phyloP scores from a whole-genome alignment of 768 basidiomycete genomes.

The Hemileccinum rubropunctum region DNA sequence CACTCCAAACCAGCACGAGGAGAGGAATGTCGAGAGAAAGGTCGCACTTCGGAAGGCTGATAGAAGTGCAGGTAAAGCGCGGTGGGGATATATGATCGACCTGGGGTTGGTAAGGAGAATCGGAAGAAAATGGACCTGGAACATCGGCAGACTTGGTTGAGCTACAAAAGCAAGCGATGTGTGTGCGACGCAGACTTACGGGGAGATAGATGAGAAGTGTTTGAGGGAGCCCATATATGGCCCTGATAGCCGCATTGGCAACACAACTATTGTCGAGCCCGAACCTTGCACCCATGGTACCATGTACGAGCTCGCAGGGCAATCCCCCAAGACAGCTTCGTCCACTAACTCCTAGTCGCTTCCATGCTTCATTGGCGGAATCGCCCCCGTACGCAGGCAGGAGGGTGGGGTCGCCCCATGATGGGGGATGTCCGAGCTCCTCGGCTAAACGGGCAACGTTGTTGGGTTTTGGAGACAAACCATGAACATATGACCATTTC shows the following conservation, averaged over 20 bases:
- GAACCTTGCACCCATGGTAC: constrained; percentile 43
- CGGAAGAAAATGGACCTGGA: constrained; percentile 69
- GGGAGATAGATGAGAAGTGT: constrained; percentile 69
- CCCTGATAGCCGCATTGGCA: constrained; percentile 55
- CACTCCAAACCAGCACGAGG: constrained; percentile 66
- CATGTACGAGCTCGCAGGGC: constrained; percentile 76
- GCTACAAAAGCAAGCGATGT: neutral
- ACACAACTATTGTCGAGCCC: constrained; percentile 56
- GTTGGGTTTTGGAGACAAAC: constrained; percentile 37
- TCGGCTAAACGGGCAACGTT: constrained; percentile 46
- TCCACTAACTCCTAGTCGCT: constrained; percentile 48
- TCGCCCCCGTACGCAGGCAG: constrained; percentile 65
- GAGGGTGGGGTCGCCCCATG: constrained; percentile 60
- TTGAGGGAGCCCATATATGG: constrained; percentile 55
- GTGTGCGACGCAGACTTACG: constrained; percentile 40
- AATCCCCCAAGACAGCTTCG: constrained; percentile 62
- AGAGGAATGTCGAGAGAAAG: constrained; percentile 71
- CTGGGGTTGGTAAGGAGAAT: constrained; percentile 57
- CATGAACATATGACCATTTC: constrained; percentile 57
- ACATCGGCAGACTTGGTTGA: neutral
- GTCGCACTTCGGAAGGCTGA: constrained; percentile 62
- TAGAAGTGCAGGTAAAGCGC: constrained; percentile 40
- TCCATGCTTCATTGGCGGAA: constrained; percentile 53
- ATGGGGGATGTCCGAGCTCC: constrained; percentile 55
- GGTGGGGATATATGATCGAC: constrained; percentile 45